Evolutionary conservation across 2,329 filamentous ascomycete genomes (phyloP).

Genomic region (Teratosphaeria viscida): DNA sequence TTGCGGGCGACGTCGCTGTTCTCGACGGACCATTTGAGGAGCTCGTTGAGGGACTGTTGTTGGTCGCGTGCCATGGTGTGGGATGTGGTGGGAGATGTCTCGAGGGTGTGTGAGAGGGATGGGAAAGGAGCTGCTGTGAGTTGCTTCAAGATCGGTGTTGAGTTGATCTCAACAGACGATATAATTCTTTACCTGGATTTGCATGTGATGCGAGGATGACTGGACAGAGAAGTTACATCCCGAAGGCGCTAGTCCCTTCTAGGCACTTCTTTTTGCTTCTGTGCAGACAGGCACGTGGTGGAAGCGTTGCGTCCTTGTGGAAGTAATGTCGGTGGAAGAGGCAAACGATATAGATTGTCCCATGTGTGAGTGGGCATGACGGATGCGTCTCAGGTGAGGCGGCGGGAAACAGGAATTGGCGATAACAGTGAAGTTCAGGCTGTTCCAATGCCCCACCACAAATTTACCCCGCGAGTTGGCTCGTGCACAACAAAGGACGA

Average conservation of each 20-base stretch:
- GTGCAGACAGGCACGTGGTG: not conserved
- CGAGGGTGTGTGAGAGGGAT: not conserved
- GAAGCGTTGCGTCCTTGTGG: not conserved
- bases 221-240: not conserved
- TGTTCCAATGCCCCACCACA: not conserved
- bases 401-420: too few relatives aligned
- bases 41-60: slow-evolving; percentile 49
- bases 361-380: too few relatives aligned
- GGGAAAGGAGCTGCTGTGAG: not conserved
- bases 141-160: not conserved
- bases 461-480: not conserved
- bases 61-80: slow-evolving; percentile 1
- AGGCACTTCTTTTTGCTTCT: not conserved
- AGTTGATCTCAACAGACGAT: not conserved
- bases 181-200: not conserved
- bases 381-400: too few relatives aligned
- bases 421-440: not conserved
- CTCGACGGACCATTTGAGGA: slow-evolving; percentile 69
- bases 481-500: not conserved
- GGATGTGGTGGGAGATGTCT: not conserved
- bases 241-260: not conserved
- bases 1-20: slow-evolving; percentile 43
- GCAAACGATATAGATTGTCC: not conserved
- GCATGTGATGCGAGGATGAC: not conserved
- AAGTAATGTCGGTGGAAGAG: not conserved